Percentiles rank a stretch among this genome's conserved stretches.
These are phyloP conservation scores for Populus nigra DNA, from an alignment of 345 rosid genomes.

Conservation along the genomic window DNA sequence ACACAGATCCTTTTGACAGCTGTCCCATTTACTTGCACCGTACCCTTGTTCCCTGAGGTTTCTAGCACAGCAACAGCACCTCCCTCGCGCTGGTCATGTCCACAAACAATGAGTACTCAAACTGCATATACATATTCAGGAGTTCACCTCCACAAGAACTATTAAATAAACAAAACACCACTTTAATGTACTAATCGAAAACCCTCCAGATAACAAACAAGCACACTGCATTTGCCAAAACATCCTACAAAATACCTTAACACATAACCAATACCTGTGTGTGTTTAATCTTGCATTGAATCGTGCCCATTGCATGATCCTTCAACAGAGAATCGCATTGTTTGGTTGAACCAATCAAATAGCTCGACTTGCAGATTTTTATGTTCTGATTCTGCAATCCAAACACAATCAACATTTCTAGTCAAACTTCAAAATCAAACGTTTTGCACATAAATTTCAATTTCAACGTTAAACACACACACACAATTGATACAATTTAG, in stretches of 20 bases:
- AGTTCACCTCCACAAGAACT: slow-evolving; percentile 51
- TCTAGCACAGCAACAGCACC: slow-evolving; percentile 59
- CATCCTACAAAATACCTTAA: neutral
- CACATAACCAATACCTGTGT: slow-evolving; percentile 46
- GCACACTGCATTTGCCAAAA: neutral
- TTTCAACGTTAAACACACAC: neutral
- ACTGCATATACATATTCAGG: slow-evolving; percentile 55
- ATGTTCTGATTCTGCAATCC: slow-evolving; percentile 60
- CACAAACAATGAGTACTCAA: slow-evolving; percentile 67
- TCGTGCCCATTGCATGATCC: slow-evolving; percentile 44
- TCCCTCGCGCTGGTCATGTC: slow-evolving; percentile 80
- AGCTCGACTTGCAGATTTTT: slow-evolving; percentile 36
- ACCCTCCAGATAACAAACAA: neutral
- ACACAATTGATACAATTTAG: neutral
- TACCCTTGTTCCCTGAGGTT: slow-evolving; percentile 66
- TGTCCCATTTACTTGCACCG: slow-evolving; percentile 60
- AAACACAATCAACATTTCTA: neutral
- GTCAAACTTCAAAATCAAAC: neutral
- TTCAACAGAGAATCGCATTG: slow-evolving; percentile 50
- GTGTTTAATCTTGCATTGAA: slow-evolving; percentile 62
- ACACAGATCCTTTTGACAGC: slow-evolving; percentile 42
- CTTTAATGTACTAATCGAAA: neutral
- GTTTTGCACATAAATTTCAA: neutral
- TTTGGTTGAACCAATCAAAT: slow-evolving; percentile 58
- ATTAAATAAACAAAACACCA: neutral